Evolutionary conservation across 306 rosid species (phyloP), one percentile per base, ranked within the genome.

Genomic region (Gastrolobium bilobum): DNA sequence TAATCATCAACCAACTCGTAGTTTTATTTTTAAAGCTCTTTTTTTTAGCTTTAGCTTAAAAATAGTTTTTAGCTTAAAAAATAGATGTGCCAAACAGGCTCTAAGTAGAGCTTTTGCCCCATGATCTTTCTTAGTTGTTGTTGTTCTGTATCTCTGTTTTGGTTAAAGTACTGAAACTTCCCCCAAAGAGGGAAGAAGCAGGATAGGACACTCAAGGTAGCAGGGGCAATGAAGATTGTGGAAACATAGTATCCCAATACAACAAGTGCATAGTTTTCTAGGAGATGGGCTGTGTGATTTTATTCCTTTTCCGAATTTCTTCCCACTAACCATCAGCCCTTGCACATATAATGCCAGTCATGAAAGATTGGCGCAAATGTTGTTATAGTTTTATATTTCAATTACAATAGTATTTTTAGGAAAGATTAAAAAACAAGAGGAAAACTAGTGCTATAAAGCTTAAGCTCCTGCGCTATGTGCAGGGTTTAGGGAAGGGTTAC

Each of bases 161-260:
- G 5, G 29, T 54, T 54, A 34, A 54, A 34, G 29, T n/a, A 48
- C 48, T n/a, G 69, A 63, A 63, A 38, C n/a, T 63, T 62, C 15
- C 68, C 3, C 68, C 31, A 5, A 35, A 39, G 13, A 14, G 50
- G 13, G 33, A n/a, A 62, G 29, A 63, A 6, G 51, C 70, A 3
- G 69, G 26, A 20, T 20, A 20, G 26, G 26, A 3, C 33, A 14
- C n/a, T 14, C 0, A 6, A 61, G 67, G 46, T 2, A 67, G 52
- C 53, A 67, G 72, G 51, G n/a, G 2, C 10, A 20, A 4, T 67
- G 34, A 30, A 46, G 37, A 29, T 30, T 67, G 26, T 44, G 56
- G 26, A 67, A 67, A 44, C 10, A 26, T 4, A 26, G 29, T 56
- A 2, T 46, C 59, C 30, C 59, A 68, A 68, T 37, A 11, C 6